phyloP scores from a whole-genome alignment of 495 filamentous ascomycete species.

The Penicillium angulare region DNA sequence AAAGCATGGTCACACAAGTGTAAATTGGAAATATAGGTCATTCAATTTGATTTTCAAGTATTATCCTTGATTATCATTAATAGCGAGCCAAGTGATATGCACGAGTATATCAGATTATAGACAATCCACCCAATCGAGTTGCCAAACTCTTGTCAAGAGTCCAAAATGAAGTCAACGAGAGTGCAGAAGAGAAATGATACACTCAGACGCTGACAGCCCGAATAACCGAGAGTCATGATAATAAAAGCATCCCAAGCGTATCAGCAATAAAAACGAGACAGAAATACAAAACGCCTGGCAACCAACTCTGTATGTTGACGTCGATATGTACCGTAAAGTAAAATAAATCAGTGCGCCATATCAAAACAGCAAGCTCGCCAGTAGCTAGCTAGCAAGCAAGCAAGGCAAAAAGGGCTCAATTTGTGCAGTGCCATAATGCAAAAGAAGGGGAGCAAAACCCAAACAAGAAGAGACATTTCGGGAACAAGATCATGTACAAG shows the following conservation, averaged over 20 bases:
- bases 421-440: conserved; percentile 14
- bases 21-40: no score
- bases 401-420: conserved; percentile 8
- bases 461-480: conserved; percentile 1
- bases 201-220: not conserved
- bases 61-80: conserved; percentile 11
- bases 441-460: not conserved
- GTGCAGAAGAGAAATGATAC: conserved; percentile 10
- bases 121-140: conserved; percentile 10
- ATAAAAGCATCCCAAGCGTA: conserved; percentile 8
- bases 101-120: conserved; percentile 5
- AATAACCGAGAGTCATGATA: not conserved
- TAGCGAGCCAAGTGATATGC: not conserved
- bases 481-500: not conserved
- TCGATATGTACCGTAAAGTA: conserved; percentile 25
- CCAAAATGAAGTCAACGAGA: conserved; percentile 12
- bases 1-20: no score
- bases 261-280: conserved; percentile 1
- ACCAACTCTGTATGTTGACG: conserved; percentile 18
- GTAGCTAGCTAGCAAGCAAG: not conserved
- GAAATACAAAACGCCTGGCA: conserved; percentile 16
- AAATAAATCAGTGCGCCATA: conserved; percentile 6
- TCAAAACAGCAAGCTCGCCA: conserved; percentile 3
- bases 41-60: conserved; percentile 5
- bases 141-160: not conserved